Conservation (phyloP, 768 basidiomycete genomes). For the Piloderma croceum region DNA sequence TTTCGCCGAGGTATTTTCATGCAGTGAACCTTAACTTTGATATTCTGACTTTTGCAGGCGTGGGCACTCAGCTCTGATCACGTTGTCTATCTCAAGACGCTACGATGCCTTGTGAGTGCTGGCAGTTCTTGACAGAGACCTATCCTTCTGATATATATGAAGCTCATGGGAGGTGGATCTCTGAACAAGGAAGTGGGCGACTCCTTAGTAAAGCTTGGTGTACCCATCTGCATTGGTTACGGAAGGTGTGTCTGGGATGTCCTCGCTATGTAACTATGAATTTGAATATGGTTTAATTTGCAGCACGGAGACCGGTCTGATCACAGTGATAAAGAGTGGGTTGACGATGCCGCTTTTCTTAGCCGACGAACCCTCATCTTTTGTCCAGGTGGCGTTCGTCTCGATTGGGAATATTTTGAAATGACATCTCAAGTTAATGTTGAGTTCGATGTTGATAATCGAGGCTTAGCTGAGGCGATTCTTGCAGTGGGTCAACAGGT, state of each 20-base stretch:
- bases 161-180: constrained; percentile 16
- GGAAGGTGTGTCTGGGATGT: constrained; percentile 19
- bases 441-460: neutral
- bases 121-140: constrained; percentile 2
- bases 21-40: neutral
- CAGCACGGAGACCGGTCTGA: too few species aligned
- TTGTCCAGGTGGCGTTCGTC: neutral
- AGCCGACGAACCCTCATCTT: constrained; percentile 6
- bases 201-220: constrained; percentile 8
- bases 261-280: too few species aligned
- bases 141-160: neutral
- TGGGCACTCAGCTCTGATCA: too few species aligned
- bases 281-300: too few species aligned
- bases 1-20: constrained; percentile 18
- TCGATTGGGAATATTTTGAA: constrained; percentile 3
- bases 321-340: too few species aligned
- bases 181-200: constrained; percentile 18
- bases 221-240: constrained; percentile 14
- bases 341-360: too few species aligned
- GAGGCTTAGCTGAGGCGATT: constrained; percentile 4
- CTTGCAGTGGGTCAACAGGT: constrained; percentile 3
- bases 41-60: too few species aligned
- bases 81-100: too few species aligned
- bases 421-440: constrained; percentile 3
- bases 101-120: constrained; percentile 14